Base-by-base conservation (phyloP, 2,329 filamentous ascomycete species). In the Phyllosticta citribraziliensis region DNA sequence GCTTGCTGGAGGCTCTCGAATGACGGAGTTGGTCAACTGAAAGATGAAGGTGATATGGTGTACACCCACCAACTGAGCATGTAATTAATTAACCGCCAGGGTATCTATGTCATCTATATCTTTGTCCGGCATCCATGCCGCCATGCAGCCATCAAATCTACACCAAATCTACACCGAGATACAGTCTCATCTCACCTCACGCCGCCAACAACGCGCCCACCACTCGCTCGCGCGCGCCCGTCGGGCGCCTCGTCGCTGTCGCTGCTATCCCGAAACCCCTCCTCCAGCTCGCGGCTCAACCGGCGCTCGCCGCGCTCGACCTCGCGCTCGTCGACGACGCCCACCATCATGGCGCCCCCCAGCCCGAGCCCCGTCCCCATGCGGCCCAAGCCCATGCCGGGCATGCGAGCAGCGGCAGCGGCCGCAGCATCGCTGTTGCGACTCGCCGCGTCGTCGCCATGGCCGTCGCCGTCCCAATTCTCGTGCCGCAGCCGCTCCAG, bases 211-310 rank as follows among this genome's bases (percentile, higher is more conserved):
- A 40, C 14, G 5, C 33, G 4, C 3, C 12, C 12, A 40, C 33
- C 33, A 17, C 33, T 10, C 6, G 6, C 2, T 30, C 27, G 27
- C 27, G 3, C 33, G 4, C 33, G 11, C 10, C 6, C 33, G 5
- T 40, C 33, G 4, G 10, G 8, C 33, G 33, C 33, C 33, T 40
- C 33, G 11, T 85, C 83, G 47, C 87, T 84, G 61, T 87, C 84
- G 69, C 87, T 89, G 66, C 88, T 86, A 70, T 89, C 87, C 74
- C 84, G 83, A 70, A 90, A 90, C 0, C 86, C 87, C 68, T 87
- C 82, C 71, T 93, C 89, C 57, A 93, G 73, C 67, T 96, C 91
- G 74, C 90, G 80, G 72, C 89, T 93, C 64, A 96, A 69, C 64
- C 91, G 80, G 66, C 83, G 78, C 52, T 80, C 76, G 55, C 79